Conservation (phyloP, 805 yeast genomes). For the Candida ficus region DNA sequence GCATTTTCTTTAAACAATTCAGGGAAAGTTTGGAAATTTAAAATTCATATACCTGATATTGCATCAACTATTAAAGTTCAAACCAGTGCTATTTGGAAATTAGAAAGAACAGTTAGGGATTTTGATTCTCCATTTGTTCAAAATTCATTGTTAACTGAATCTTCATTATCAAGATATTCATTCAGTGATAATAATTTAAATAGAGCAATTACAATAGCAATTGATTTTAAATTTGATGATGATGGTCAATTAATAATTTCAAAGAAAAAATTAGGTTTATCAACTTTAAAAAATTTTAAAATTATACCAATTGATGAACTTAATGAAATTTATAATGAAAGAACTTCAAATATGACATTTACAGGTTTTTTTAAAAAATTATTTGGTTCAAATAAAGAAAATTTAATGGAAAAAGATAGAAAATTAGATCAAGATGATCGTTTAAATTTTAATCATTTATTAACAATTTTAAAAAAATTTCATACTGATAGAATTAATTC, state of each 20-base stretch:
- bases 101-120: slow-evolving; percentile 1
- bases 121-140: not conserved
- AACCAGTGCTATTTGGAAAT: not conserved
- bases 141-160: slow-evolving; percentile 1
- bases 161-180: not conserved
- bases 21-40: slow-evolving; percentile 6
- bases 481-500: slow-evolving; percentile 6
- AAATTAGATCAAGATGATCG: no score
- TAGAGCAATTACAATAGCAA: slow-evolving; percentile 9
- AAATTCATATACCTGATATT: slow-evolving; percentile 11
- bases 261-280: not conserved
- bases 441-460: slow-evolving; percentile 7
- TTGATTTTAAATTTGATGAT: slow-evolving; percentile 3
- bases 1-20: slow-evolving; percentile 7
- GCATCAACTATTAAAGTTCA: slow-evolving; percentile 3
- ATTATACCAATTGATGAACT: slow-evolving; percentile 8
- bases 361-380: slow-evolving; percentile 5
- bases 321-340: slow-evolving; percentile 12
- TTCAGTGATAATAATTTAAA: slow-evolving; percentile 1
- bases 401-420: not conserved
- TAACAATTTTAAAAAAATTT: slow-evolving; percentile 10
- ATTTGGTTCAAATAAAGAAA: not conserved
- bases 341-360: slow-evolving; percentile 6
- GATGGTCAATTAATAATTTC: slow-evolving; percentile 7
- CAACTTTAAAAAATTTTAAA: slow-evolving; percentile 6